Evolutionary conservation across 306 rosid species (phyloP).

Genomic region (Vigna trinervia): DNA sequence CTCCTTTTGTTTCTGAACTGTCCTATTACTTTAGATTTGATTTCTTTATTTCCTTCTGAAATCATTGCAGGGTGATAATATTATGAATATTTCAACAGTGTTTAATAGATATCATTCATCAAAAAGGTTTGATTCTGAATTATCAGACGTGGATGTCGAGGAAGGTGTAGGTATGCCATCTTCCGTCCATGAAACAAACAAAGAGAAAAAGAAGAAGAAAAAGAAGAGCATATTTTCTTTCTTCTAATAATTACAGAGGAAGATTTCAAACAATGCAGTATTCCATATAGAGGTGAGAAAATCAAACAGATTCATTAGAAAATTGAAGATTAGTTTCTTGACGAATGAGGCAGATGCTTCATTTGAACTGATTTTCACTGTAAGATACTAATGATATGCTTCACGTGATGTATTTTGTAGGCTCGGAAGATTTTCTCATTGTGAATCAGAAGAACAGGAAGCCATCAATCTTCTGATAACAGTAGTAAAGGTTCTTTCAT

Average conservation of each 20-base stretch:
- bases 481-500: constrained; percentile 42
- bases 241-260: constrained; percentile 19
- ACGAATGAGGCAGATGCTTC: constrained; percentile 10
- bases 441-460: not conserved
- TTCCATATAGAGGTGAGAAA: constrained; percentile 57
- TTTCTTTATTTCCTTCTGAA: not conserved
- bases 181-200: too few species aligned
- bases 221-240: not conserved
- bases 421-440: too few species aligned
- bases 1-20: constrained; percentile 2
- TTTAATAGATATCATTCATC: constrained; percentile 8
- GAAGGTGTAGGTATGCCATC: not conserved
- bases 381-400: too few species aligned
- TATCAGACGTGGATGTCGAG: not conserved
- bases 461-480: not conserved
- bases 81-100: not conserved
- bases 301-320: not conserved
- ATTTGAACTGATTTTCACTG: not conserved
- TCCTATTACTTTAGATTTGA: not conserved
- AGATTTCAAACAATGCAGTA: constrained; percentile 30
- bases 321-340: constrained; percentile 15
- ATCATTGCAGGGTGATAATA: constrained; percentile 42
- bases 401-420: too few species aligned
- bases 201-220: too few species aligned
- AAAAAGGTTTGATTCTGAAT: constrained; percentile 1